Conservation (phyloP, 768 basidiomycete species). For the Termitomyces heimii region DNA sequence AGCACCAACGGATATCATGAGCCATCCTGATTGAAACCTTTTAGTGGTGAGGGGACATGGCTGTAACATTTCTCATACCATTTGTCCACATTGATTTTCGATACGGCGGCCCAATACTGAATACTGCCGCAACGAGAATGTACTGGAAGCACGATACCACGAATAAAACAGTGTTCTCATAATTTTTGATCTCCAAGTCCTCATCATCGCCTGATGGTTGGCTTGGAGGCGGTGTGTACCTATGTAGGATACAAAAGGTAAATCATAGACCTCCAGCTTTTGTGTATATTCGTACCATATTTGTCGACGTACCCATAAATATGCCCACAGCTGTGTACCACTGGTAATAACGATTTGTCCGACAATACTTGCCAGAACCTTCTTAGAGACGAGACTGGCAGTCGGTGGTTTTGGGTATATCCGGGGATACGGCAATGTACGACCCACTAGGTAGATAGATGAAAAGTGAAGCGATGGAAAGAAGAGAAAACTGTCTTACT, state of each 20-base stretch:
- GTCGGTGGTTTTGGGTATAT: conserved; percentile 91
- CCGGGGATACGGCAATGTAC: conserved; percentile 83
- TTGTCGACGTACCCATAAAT: conserved; percentile 82
- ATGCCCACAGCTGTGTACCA: conserved; percentile 79
- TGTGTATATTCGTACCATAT: conserved; percentile 53
- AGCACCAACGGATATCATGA: conserved; percentile 71
- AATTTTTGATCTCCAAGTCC: conserved; percentile 80
- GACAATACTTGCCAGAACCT: conserved; percentile 88
- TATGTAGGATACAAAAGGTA: conserved; percentile 19
- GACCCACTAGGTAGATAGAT: conserved; percentile 66
- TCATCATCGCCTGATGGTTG: conserved; percentile 48
- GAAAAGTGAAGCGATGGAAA: neutral
- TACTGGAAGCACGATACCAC: conserved; percentile 98
- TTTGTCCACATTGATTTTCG: conserved; percentile 95
- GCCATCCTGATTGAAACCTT: conserved; percentile 46
- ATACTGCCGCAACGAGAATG: conserved; percentile 92
- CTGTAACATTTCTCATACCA: conserved; percentile 39
- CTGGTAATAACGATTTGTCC: conserved; percentile 90
- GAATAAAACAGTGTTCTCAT: conserved; percentile 90
- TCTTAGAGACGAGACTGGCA: conserved; percentile 91
- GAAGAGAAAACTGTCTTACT: conserved; percentile 49
- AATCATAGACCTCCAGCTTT: neutral
- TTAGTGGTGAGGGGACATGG: neutral
- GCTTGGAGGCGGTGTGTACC: conserved; percentile 72
- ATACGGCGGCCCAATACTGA: conserved; percentile 97